A percentile compares a stretch with the other conserved stretches of the same genome.
These are phyloP conservation scores for Barnettozyma hawaiiensis DNA, from an alignment of 1,139 yeast species.

Conservation along the genomic window DNA sequence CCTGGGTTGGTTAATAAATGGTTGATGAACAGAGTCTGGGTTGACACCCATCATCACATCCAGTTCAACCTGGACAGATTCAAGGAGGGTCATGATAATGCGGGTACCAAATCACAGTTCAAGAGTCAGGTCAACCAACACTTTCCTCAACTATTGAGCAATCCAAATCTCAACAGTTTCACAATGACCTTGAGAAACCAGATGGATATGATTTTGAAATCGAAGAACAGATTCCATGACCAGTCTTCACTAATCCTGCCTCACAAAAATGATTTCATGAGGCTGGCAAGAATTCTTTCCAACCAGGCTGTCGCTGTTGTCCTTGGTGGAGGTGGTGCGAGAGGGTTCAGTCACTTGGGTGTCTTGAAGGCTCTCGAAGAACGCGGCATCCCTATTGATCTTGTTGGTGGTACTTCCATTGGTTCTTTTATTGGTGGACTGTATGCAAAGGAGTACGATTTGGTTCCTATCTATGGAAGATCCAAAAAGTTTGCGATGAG, in stretches of 20 bases:
- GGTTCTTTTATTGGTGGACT: conserved; percentile 95
- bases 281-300: conserved; percentile 83
- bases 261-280: conserved; percentile 82
- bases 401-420: conserved; percentile 94
- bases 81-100: background rate
- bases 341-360: conserved; percentile 92
- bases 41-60: conserved; percentile 88
- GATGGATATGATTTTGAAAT: conserved; percentile 28
- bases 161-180: conserved; percentile 19
- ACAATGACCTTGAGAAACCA: conserved; percentile 29
- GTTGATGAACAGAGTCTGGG: conserved; percentile 85
- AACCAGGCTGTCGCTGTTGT: conserved; percentile 94
- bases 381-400: conserved; percentile 87
- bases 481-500: conserved; percentile 83
- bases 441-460: conserved; percentile 86
- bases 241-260: conserved; percentile 45
- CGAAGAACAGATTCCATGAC: conserved; percentile 20
- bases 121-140: conserved; percentile 4
- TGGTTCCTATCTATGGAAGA: conserved; percentile 86
- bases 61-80: conserved; percentile 33
- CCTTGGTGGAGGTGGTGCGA: conserved; percentile 96
- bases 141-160: conserved; percentile 10
- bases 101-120: background rate
- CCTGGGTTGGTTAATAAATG: conserved; percentile 84
- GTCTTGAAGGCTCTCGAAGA: conserved; percentile 91